Percentiles rank a stretch among this genome's conserved stretches.
Conservation (phyloP, 2,329 filamentous ascomycete genomes). For the Polytolypa hystricis region DNA sequence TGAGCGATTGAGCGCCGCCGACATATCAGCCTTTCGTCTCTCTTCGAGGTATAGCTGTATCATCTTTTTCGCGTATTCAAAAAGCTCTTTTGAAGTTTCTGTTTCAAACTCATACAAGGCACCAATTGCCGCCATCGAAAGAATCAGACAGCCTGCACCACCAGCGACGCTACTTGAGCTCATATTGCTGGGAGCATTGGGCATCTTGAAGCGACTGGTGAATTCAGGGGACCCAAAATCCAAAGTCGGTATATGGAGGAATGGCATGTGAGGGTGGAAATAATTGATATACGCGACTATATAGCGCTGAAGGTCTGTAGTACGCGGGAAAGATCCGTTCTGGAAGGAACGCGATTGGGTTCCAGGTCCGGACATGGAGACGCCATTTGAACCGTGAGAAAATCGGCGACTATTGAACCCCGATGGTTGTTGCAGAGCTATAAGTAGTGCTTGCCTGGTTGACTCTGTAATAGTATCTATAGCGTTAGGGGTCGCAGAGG, state of each 20-base stretch:
- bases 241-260: slow-evolving; percentile 81
- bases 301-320: slow-evolving; percentile 77
- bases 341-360: slow-evolving; percentile 22
- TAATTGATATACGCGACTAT: slow-evolving; percentile 82
- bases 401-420: slow-evolving; percentile 46
- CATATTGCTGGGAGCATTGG: slow-evolving; percentile 41
- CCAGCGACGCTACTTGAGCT: slow-evolving; percentile 50
- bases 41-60: slow-evolving; percentile 89
- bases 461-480: slow-evolving; percentile 57
- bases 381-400: slow-evolving; percentile 47
- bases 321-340: slow-evolving; percentile 52
- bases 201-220: slow-evolving; percentile 48
- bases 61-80: slow-evolving; percentile 90
- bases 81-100: slow-evolving; percentile 68
- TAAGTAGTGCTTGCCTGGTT: slow-evolving; percentile 51
- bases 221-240: slow-evolving; percentile 73
- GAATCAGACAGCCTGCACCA: slow-evolving; percentile 73
- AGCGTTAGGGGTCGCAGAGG: slow-evolving; percentile 49
- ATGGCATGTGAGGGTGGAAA: slow-evolving; percentile 91
- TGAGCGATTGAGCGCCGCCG: slow-evolving; percentile 43
- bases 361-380: slow-evolving; percentile 33
- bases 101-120: slow-evolving; percentile 81
- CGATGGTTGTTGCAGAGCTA: slow-evolving; percentile 48
- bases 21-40: slow-evolving; percentile 72
- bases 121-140: slow-evolving; percentile 80